Evolutionary conservation across 768 basidiomycete species (phyloP).

Genomic region (Infundibulicybe gibba): DNA sequence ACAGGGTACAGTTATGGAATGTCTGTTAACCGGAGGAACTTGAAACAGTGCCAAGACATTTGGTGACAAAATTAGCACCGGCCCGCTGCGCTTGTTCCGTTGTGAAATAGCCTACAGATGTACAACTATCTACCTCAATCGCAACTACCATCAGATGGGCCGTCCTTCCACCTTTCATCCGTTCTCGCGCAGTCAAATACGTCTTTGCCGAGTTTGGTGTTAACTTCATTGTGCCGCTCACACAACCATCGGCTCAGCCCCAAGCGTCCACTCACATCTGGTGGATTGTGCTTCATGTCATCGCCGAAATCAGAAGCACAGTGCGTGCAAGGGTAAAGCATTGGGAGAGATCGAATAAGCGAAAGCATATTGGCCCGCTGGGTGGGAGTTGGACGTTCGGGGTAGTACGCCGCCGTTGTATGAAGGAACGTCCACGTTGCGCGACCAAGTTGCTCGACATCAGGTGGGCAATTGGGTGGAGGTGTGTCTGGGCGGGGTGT

Average conservation of each 20-base stretch:
- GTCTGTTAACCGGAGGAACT: no score
- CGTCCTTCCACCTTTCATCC: constrained; percentile 91
- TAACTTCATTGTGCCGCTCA: constrained; percentile 90
- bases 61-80: no score
- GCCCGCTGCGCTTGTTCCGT: not conserved
- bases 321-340: constrained; percentile 83
- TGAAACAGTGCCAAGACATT: no score
- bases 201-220: constrained; percentile 79
- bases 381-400: constrained; percentile 66
- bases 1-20: no score
- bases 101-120: constrained; percentile 1
- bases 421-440: constrained; percentile 98
- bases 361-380: constrained; percentile 85
- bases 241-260: constrained; percentile 85
- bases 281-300: constrained; percentile 62
- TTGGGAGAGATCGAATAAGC: constrained; percentile 73
- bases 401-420: constrained; percentile 93
- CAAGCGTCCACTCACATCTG: constrained; percentile 71
- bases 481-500: constrained; percentile 30
- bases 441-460: constrained; percentile 84
- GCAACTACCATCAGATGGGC: constrained; percentile 83
- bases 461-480: constrained; percentile 79
- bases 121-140: constrained; percentile 64
- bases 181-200: constrained; percentile 79
- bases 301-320: constrained; percentile 84